Base-by-base conservation (phyloP, 2,329 filamentous ascomycete species). In the Paraconiothyrium sp. region DNA sequence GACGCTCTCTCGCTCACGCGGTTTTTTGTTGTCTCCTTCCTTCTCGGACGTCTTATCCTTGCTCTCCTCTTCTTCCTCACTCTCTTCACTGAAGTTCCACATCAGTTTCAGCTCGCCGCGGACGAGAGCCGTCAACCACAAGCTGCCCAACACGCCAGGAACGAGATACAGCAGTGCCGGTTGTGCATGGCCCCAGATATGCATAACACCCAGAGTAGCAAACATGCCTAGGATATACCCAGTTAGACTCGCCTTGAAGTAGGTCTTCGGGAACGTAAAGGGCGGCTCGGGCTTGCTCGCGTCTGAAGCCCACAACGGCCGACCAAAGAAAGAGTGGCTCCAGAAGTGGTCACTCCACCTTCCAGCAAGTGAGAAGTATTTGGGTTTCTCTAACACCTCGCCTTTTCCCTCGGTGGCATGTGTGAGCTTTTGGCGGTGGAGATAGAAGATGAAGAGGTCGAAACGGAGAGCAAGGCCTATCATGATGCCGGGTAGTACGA, bases 141-240 rank as follows among this genome's bases (percentile, higher is more conserved):
- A 75, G 1, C 90, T 86, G 1, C 86, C 83, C 5, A 97, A 81
- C 0, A 98, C 92, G 0, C 92, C 90, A 0, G 94, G 94, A 0
- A 98, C 95, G 7, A 99, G 87, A 75, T 98, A 98, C 14, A 99
- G 82, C 35, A 99, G 84, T 8, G 95, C 94, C 0, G 94, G 94
- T 75, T 99, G 94, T 2, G 92, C 92, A 64, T 92, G 92, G 50
- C 90, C 85, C 72, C 89, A 95, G 10, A 92, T 80, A 54, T 93
- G 84, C 80, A 98, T 90, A 70, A 93, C 91, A 0, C 85, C 81
- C 20, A 97, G 79, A 0, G 94, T 97, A 2, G 84, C 82, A 2
- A 93, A 64, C 88, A 98, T 92, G 0, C 93, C 94, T 3, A 89
- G 51, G 0, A 91, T 72, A 77, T 98, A 99, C 0, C 94, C 94